Evolutionary conservation across 495 filamentous ascomycete genomes (phyloP), one percentile per base, ranked within the genome.

Genomic region (Neurospora cerealis): DNA sequence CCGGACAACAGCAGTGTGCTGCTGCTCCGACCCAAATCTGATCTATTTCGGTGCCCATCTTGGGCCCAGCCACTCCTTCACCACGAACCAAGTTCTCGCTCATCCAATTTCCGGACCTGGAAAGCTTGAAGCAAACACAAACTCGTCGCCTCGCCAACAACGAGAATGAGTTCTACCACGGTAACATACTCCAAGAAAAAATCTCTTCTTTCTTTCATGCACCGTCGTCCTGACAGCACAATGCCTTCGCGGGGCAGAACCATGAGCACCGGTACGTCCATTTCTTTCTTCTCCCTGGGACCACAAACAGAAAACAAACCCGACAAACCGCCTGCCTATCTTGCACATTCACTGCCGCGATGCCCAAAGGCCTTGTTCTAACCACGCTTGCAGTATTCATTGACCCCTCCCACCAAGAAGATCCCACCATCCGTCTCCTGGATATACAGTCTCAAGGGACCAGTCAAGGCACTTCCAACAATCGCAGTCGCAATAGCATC

Each of bases 401-500:
- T 66, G 28, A 36, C 15, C 24, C 42, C 48, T 19, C 54, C 60
- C 19, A 70, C 48, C 21, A 39, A 44, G 48, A 71, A 19, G 34
- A 69, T 38, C 42, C 70, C 5, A 19, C 72, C 37, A 13, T 32
- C 19, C 15, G 24, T 28, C 69, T 72, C n/a, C 21, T 66, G 28
- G 54, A 66, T 5, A 36, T 17, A 19, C 54, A 66, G 7, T 66
- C 28, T 17, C 54, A 66, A 66, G 54, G 54, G 28, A 66, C 54
- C 28, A 66, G 54, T 37, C 15, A 4, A 37, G 28, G 11, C 32
- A 66, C 41, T 21, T 46, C 70, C 40, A 71, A 24, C 41, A 70
- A 21, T 37, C 44, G 70, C 13, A 74, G 77, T 54, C 75, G 77
- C 41, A 74, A 78, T 69, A 79, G 73, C 42, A 74, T 81, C 38